Evolutionary conservation across 2,329 filamentous ascomycete species (phyloP), one percentile per base, ranked within the genome.

Genomic region (Cercospora sp.): DNA sequence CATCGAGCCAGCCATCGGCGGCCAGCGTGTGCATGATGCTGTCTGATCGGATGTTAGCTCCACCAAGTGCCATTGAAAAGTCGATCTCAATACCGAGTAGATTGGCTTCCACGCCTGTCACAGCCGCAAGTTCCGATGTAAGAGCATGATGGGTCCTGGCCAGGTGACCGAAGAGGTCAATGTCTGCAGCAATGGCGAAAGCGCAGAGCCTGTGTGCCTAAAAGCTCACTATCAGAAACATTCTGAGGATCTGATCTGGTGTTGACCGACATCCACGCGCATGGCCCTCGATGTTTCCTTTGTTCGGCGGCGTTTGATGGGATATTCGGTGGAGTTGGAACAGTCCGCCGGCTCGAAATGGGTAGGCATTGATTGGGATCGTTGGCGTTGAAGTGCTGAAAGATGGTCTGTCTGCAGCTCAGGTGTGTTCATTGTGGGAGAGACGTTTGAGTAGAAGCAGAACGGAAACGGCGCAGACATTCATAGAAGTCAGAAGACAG

Each of bases 181-280:
- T 31, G 45, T 63, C 61, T 2, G 51, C 48, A 13, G 61, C 61
- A n/a, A 63, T 63, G 1, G 61, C 61, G 9, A 63, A 20, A 18
- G 61, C 61, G 30, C 61, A 63, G 13, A 63, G 28, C 20, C 18
- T 63, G 45, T 63, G 61, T 26, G 61, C 61, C 61, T 63, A 28
- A 10, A 31, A 3, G 5, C 13, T 16, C 42, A 13, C 12, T 6
- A 10, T 63, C 18, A 57, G 45, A 10, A 9, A 1, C 18, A 18
- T 36, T 12, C 16, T 18, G 0, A 1, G 7, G 40, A 51, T 18
- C 33, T 8, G 10, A 23, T 18, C 0, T 3, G 12, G 51, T 0
- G 1, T 5, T 26, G 51, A 63, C 60, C 3, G 8, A 63, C 61
- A 63, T 63, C 48, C 0, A 40, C 45, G 30, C n/a, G 48, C 13